phyloP scores from a whole-genome alignment of 73 alveolate species.

The Diophrys sp. region DNA sequence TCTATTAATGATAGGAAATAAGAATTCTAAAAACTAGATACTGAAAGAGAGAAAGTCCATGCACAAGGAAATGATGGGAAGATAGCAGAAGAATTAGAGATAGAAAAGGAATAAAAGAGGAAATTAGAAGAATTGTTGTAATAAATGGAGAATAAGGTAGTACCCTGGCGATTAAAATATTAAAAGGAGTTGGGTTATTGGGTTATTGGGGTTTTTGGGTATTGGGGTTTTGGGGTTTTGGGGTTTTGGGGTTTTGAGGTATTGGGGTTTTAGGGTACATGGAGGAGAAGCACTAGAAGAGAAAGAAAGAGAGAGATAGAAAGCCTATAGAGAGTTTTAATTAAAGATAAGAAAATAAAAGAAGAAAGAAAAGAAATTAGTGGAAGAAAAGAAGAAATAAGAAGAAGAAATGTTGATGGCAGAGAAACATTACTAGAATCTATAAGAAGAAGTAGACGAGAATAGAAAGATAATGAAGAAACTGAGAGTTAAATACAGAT shows the following conservation, averaged over 20 bases:
- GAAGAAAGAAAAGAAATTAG: slow-evolving; percentile 4
- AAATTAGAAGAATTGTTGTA: slow-evolving; percentile 64
- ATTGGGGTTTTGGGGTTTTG: too few relatives aligned
- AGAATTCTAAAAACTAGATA: slow-evolving; percentile 14
- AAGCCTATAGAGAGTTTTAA: slow-evolving; percentile 9
- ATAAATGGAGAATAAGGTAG: slow-evolving; percentile 63
- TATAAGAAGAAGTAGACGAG: slow-evolving; percentile 20
- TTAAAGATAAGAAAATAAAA: slow-evolving; percentile 11
- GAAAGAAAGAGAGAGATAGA: neutral
- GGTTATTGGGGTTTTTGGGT: too few relatives aligned
- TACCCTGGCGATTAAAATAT: too few relatives aligned
- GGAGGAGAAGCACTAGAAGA: slow-evolving; percentile 11
- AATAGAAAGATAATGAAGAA: neutral
- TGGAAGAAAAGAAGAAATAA: slow-evolving; percentile 26
- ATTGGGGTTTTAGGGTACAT: too few relatives aligned
- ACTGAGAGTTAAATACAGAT: slow-evolving; percentile 6
- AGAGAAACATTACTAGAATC: slow-evolving; percentile 8
- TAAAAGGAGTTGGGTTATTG: too few relatives aligned
- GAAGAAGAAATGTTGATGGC: slow-evolving; percentile 10
- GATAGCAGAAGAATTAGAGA: slow-evolving; percentile 11
- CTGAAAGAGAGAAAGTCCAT: slow-evolving; percentile 32
- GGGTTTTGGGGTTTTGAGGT: too few relatives aligned
- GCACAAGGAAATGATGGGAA: slow-evolving; percentile 41
- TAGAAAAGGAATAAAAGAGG: slow-evolving; percentile 48
- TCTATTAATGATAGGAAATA: too few relatives aligned